phyloP scores from a whole-genome alignment of 768 basidiomycete species.

The Cubamyces lactineus region DNA sequence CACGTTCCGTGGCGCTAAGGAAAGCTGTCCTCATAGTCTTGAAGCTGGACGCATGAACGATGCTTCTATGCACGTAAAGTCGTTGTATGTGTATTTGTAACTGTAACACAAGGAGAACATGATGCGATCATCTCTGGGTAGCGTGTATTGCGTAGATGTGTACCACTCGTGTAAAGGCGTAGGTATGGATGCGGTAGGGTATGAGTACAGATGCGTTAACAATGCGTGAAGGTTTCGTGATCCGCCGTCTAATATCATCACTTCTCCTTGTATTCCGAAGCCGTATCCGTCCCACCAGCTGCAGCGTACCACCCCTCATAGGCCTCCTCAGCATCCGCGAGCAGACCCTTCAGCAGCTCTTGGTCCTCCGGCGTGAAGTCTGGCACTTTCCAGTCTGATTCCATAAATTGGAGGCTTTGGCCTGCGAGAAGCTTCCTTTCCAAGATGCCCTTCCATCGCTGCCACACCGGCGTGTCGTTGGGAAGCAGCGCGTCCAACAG shows the following conservation, averaged over 20 bases:
- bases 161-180: too few relatives aligned
- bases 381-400: conserved; percentile 8
- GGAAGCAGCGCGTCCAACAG: conserved; percentile 18
- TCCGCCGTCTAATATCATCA: not conserved
- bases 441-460: conserved; percentile 15
- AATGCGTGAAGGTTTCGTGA: not conserved
- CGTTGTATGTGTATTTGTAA: not conserved
- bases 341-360: not conserved
- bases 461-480: conserved; percentile 19
- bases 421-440: not conserved
- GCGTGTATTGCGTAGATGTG: too few relatives aligned
- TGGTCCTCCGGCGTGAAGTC: not conserved
- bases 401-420: not conserved
- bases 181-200: too few relatives aligned
- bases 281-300: not conserved
- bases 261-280: not conserved
- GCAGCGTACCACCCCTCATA: conserved; percentile 2
- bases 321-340: conserved; percentile 17
- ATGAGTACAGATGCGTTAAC: too few relatives aligned
- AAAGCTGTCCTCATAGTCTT: not conserved
- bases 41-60: conserved; percentile 12
- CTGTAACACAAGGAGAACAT: too few relatives aligned
- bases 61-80: not conserved
- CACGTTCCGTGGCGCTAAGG: not conserved
- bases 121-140: too few relatives aligned